These are phyloP conservation scores for Rhynchosporium agropyri DNA, from an alignment of 2,329 filamentous ascomycete species.

Conservation along the genomic window DNA sequence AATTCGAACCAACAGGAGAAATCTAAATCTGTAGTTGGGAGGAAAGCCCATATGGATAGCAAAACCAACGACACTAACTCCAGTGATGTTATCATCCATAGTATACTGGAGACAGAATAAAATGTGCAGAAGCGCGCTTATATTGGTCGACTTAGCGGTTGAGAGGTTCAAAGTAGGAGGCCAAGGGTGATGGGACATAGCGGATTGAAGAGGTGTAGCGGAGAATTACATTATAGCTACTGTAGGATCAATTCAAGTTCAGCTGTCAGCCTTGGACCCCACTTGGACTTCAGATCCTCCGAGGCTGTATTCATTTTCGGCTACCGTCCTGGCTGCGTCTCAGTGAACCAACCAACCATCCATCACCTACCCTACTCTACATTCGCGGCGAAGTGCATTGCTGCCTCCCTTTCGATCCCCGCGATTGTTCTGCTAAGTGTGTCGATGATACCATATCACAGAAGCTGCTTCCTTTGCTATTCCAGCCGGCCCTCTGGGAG, in stretches of 20 bases:
- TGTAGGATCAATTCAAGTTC: background rate
- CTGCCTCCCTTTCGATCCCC: constrained; percentile 2
- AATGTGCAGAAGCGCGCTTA: background rate
- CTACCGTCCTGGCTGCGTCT: constrained; percentile 7
- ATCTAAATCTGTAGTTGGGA: background rate
- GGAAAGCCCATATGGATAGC: background rate
- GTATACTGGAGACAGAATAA: constrained; percentile 1
- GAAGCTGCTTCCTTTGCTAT: constrained; percentile 20
- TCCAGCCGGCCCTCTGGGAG: constrained; percentile 34
- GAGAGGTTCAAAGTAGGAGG: background rate
- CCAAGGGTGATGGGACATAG: background rate
- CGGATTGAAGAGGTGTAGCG: background rate
- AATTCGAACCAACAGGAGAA: background rate
- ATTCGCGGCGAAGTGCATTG: constrained; percentile 26
- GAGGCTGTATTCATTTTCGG: constrained; percentile 19
- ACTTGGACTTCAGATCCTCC: constrained; percentile 16
- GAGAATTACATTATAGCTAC: background rate
- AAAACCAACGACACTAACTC: background rate
- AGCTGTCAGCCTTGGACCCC: constrained; percentile 22
- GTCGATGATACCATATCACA: constrained; percentile 27
- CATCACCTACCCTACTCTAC: background rate
- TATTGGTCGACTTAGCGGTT: background rate
- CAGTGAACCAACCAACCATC: constrained; percentile 14
- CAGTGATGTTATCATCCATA: background rate
- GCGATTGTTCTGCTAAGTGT: constrained; percentile 11